These are phyloP conservation scores for Epicoccum nigrum DNA, from an alignment of 2,329 filamentous ascomycete species.

Conservation along the genomic window DNA sequence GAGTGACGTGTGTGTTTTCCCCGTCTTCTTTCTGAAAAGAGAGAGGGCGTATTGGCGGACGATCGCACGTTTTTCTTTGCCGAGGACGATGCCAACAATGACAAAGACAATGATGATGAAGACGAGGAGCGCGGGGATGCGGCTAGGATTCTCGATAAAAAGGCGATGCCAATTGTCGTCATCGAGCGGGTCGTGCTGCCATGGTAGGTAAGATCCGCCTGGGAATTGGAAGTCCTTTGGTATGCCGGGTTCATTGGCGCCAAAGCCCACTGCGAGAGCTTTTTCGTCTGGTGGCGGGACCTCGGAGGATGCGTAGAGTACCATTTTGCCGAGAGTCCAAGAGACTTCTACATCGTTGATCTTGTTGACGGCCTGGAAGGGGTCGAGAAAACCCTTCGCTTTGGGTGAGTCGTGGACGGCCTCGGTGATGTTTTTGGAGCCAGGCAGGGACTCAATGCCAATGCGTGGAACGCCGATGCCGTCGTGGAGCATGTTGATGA, in stretches of 20 bases:
- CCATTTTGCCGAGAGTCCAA: constrained; percentile 97
- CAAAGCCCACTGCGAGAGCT: constrained; percentile 84
- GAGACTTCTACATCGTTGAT: constrained; percentile 91
- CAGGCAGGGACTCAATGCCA: constrained; percentile 70
- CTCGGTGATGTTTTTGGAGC: constrained; percentile 72
- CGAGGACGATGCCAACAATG: constrained; percentile 75
- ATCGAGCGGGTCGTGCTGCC: constrained; percentile 53
- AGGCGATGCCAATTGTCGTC: constrained; percentile 63
- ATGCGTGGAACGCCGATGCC: constrained; percentile 91
- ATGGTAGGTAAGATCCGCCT: constrained; percentile 59
- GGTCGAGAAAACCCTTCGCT: constrained; percentile 76
- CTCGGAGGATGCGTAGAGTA: constrained; percentile 91
- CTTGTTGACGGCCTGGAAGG: constrained; percentile 92
- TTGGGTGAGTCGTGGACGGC: constrained; percentile 71
- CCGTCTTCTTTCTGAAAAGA: constrained; percentile 50
- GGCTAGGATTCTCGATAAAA: constrained; percentile 68
- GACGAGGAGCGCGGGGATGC: constrained; percentile 76
- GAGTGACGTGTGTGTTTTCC: constrained; percentile 35
- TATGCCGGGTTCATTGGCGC: constrained; percentile 74
- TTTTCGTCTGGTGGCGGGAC: constrained; percentile 68
- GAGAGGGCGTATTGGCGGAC: constrained; percentile 64
- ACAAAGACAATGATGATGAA: constrained; percentile 75
- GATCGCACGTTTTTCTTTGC: constrained; percentile 71
- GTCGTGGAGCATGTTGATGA: constrained; percentile 95
- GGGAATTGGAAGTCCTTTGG: constrained; percentile 85